These are phyloP conservation scores for Hansenula lynferdii DNA, from an alignment of 1,139 yeast species.

Conservation along the genomic window DNA sequence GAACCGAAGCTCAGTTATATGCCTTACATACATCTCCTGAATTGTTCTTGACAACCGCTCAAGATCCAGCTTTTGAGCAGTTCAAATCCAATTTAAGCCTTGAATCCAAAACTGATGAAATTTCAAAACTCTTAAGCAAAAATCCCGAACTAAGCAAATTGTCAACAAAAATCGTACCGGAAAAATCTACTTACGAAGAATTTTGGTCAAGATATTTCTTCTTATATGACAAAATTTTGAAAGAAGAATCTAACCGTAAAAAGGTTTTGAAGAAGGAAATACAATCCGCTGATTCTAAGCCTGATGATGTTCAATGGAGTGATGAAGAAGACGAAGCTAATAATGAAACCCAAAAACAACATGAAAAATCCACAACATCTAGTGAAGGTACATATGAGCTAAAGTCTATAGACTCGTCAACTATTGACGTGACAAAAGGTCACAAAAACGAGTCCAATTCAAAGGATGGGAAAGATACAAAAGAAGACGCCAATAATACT, in stretches of 20 bases:
- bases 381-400: constrained; percentile 37
- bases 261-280: constrained; percentile 37
- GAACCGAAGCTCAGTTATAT: constrained; percentile 56
- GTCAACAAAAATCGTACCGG: constrained; percentile 67
- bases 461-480: constrained; percentile 11
- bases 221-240: constrained; percentile 48
- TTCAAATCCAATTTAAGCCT: constrained; percentile 36
- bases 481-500: constrained; percentile 14
- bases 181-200: constrained; percentile 46
- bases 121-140: constrained; percentile 41
- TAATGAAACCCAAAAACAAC: constrained; percentile 7
- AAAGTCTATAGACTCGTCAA: constrained; percentile 32
- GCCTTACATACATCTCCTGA: constrained; percentile 43
- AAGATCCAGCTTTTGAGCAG: constrained; percentile 29
- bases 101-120: constrained; percentile 48
- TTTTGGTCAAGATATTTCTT: constrained; percentile 79
- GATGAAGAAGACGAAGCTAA: constrained; percentile 15
- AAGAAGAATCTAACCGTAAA: constrained; percentile 65
- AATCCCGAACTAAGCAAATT: constrained; percentile 52
- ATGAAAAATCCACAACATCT: constrained; percentile 27
- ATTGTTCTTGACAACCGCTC: constrained; percentile 31
- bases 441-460: constrained; percentile 8
- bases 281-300: constrained; percentile 62
- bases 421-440: constrained; percentile 24
- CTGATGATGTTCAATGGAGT: constrained; percentile 16